Conservation (phyloP, 2,329 filamentous ascomycete genomes). For the Penicillium vulpinum region DNA sequence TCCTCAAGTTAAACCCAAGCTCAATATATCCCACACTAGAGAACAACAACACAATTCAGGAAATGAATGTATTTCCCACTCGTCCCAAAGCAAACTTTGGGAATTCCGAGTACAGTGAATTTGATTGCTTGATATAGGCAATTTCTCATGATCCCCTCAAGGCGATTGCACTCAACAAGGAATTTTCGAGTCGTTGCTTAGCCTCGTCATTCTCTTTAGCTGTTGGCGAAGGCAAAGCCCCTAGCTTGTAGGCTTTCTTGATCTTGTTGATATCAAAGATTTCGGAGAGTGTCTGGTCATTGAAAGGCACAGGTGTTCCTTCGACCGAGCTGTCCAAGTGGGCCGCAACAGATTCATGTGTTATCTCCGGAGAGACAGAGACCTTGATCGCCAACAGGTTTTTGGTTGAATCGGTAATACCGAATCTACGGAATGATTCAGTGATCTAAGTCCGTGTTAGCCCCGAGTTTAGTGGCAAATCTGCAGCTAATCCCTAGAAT, state of each 20-base stretch:
- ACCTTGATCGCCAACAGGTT: constrained; percentile 82
- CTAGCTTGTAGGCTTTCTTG: constrained; percentile 84
- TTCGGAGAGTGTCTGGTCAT: constrained; percentile 61
- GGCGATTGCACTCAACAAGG: constrained; percentile 76
- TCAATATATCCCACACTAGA: not conserved
- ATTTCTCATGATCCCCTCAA: constrained; percentile 59
- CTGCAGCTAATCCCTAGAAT: constrained; percentile 14
- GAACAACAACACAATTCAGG: not conserved
- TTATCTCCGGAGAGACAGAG: constrained; percentile 52
- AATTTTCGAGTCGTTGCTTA: constrained; percentile 57
- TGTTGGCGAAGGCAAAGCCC: constrained; percentile 52
- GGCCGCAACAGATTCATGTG: constrained; percentile 51
- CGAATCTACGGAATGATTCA: constrained; percentile 86
- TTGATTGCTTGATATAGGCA: not conserved
- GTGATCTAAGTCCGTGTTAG: constrained; percentile 64
- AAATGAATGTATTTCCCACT: not conserved
- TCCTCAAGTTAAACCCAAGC: not conserved
- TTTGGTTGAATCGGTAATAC: constrained; percentile 69
- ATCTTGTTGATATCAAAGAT: constrained; percentile 68
- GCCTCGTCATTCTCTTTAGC: constrained; percentile 24
- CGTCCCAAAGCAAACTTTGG: not conserved
- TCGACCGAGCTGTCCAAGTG: constrained; percentile 66
- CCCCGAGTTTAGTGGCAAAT: constrained; percentile 1
- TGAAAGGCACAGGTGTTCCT: constrained; percentile 60
- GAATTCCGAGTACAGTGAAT: not conserved